Conservation (phyloP, 1,139 yeast genomes). For the Candida frijolesensis region DNA sequence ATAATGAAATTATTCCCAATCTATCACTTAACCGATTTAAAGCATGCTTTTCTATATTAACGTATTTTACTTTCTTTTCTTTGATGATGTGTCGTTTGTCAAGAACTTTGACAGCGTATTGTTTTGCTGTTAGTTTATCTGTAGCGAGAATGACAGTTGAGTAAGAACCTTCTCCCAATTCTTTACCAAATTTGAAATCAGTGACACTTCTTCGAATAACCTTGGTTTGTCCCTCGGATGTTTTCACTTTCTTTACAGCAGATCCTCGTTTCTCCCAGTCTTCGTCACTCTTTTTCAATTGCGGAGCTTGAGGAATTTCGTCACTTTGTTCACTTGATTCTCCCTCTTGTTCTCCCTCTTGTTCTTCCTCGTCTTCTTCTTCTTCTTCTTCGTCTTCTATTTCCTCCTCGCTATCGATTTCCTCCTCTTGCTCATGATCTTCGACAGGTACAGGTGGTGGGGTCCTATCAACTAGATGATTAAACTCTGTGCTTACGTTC, state of each 20-base stretch:
- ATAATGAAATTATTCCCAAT: slow-evolving; percentile 78
- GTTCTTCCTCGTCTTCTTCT: slow-evolving; percentile 15
- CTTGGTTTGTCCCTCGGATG: slow-evolving; percentile 17
- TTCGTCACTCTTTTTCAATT: slow-evolving; percentile 16
- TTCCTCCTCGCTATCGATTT: neutral
- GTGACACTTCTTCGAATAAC: slow-evolving; percentile 63
- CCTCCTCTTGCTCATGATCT: neutral
- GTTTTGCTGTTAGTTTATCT: slow-evolving; percentile 69
- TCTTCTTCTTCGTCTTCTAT: slow-evolving; percentile 16
- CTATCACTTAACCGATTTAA: slow-evolving; percentile 75
- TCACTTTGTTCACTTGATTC: slow-evolving; percentile 9
- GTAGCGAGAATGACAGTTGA: slow-evolving; percentile 90
- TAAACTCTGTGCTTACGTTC: slow-evolving; percentile 19
- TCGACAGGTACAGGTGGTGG: slow-evolving; percentile 5
- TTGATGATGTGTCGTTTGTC: slow-evolving; percentile 93
- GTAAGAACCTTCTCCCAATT: slow-evolving; percentile 94
- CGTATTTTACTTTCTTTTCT: slow-evolving; percentile 94
- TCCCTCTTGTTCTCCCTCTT: neutral
- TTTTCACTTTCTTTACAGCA: slow-evolving; percentile 31
- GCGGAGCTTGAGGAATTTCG: neutral
- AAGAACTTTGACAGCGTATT: slow-evolving; percentile 88
- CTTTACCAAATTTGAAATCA: slow-evolving; percentile 85
- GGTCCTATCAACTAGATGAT: slow-evolving; percentile 14
- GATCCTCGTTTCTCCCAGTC: slow-evolving; percentile 44
- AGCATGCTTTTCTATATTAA: slow-evolving; percentile 93